Evolutionary conservation across 768 basidiomycete genomes (phyloP).

Genomic region (Termitomyces sp.): DNA sequence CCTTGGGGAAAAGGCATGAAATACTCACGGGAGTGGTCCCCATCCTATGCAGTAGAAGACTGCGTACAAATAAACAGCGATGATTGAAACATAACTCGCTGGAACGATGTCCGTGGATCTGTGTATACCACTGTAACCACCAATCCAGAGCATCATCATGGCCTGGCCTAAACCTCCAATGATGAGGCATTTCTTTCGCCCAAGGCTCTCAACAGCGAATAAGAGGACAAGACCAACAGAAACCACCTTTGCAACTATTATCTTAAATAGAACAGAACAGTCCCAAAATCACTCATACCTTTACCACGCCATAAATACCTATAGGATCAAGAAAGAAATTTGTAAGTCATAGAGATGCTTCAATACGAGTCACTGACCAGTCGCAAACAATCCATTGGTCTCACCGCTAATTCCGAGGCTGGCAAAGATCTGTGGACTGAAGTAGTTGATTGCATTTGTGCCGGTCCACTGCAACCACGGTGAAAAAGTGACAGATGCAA

Average conservation of each 20-base stretch:
- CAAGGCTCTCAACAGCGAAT: slow-evolving; percentile 48
- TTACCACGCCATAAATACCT: slow-evolving; percentile 36
- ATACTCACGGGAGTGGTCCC: slow-evolving; percentile 36
- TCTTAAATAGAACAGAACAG: neutral
- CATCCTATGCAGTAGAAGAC: slow-evolving; percentile 45
- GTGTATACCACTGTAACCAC: slow-evolving; percentile 37
- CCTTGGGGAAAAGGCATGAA: neutral
- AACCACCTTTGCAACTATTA: slow-evolving; percentile 31
- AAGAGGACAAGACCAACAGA: slow-evolving; percentile 37
- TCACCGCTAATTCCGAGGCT: slow-evolving; percentile 45
- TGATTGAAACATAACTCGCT: slow-evolving; percentile 42
- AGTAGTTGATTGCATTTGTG: slow-evolving; percentile 57
- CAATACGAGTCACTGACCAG: slow-evolving; percentile 30
- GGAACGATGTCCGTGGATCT: slow-evolving; percentile 28
- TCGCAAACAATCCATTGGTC: slow-evolving; percentile 45
- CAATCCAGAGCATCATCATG: slow-evolving; percentile 48
- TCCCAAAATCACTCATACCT: slow-evolving; percentile 20
- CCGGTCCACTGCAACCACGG: slow-evolving; percentile 44
- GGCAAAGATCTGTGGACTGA: slow-evolving; percentile 50
- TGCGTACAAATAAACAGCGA: slow-evolving; percentile 47
- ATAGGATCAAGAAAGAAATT: neutral
- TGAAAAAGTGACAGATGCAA: neutral
- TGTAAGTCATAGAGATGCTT: neutral
- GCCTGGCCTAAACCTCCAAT: slow-evolving; percentile 50
- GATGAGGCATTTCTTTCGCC: slow-evolving; percentile 49